These are phyloP conservation scores for Sclerotiophoma versabilis DNA, from an alignment of 2,329 filamentous ascomycete species.

Conservation along the genomic window DNA sequence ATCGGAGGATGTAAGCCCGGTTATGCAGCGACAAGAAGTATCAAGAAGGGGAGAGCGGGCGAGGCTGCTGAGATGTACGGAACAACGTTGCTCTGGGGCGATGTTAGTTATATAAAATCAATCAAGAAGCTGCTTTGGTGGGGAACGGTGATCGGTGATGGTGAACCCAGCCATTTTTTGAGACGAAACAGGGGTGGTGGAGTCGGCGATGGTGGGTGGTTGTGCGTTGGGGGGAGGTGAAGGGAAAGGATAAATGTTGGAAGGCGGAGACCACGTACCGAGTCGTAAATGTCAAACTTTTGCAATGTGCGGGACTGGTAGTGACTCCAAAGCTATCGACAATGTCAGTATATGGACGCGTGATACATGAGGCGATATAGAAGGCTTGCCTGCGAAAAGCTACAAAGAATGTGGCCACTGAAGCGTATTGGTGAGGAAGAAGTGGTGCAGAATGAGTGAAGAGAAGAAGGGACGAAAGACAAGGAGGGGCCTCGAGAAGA, in stretches of 20 bases:
- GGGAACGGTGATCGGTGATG: constrained; percentile 26
- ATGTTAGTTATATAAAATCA: constrained; percentile 20
- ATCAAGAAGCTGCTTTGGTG: background rate
- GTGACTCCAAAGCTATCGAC: constrained; percentile 50
- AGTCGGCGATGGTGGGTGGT: background rate
- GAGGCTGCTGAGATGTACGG: constrained; percentile 40
- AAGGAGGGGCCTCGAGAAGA: constrained; percentile 27
- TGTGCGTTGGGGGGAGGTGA: constrained; percentile 15
- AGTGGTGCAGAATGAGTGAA: constrained; percentile 46
- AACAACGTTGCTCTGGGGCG: constrained; percentile 40
- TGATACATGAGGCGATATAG: constrained; percentile 1
- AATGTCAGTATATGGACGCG: constrained; percentile 22
- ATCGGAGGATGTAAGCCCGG: constrained; percentile 14
- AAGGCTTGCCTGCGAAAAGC: constrained; percentile 50
- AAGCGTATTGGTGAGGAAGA: constrained; percentile 52
- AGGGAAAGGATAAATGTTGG: background rate
- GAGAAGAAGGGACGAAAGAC: constrained; percentile 30
- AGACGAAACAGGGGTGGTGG: constrained; percentile 5
- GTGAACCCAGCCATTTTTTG: constrained; percentile 22
- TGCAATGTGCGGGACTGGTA: constrained; percentile 49
- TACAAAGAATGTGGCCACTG: constrained; percentile 56
- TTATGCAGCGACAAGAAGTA: constrained; percentile 21
- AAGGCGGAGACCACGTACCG: constrained; percentile 37
- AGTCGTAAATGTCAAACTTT: constrained; percentile 51
- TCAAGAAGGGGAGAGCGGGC: constrained; percentile 24